Percentiles rank a stretch among this genome's conserved stretches.
These are phyloP conservation scores for Geotrichum restrictum DNA, from an alignment of 1,139 yeast species.

Conservation along the genomic window DNA sequence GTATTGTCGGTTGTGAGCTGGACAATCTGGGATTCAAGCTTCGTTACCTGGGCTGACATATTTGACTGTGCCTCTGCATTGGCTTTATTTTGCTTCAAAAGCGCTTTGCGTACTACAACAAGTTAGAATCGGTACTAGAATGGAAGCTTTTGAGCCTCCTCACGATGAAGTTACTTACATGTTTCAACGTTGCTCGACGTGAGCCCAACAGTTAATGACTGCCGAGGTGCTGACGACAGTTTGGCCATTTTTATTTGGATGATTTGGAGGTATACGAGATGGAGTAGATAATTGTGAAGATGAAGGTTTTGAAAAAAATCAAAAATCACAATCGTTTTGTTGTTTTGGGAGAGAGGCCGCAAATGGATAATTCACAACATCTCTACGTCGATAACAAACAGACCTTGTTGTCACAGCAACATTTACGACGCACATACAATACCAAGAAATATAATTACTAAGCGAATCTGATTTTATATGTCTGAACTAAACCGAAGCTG, in stretches of 20 bases:
- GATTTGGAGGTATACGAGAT: too few species aligned
- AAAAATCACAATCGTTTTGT: too few species aligned
- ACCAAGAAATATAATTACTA: too few species aligned
- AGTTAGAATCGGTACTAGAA: conserved; percentile 24
- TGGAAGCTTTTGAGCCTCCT: too few species aligned
- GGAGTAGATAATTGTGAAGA: too few species aligned
- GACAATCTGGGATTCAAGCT: conserved; percentile 26
- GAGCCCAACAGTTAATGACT: conserved; percentile 9
- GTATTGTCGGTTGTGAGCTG: conserved; percentile 26
- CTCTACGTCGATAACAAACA: too few species aligned
- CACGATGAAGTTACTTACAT: too few species aligned
- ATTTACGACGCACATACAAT: too few species aligned
- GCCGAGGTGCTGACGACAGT: conserved; percentile 12
- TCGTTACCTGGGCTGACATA: conserved; percentile 26
- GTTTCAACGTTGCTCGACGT: conserved; percentile 2
- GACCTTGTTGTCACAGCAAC: conserved; percentile 5
- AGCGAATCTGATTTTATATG: too few species aligned
- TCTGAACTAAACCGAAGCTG: too few species aligned
- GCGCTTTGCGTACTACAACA: conserved; percentile 41
- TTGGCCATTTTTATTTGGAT: conserved; percentile 6
- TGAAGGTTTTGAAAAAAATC: too few species aligned
- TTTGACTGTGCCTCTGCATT: conserved; percentile 31
- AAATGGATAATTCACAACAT: too few species aligned
- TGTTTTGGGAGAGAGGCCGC: neutral
- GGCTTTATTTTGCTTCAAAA: conserved; percentile 35